Evolutionary conservation across 257 asterid species (phyloP).

Genomic region (Solanum ossicruentum): DNA sequence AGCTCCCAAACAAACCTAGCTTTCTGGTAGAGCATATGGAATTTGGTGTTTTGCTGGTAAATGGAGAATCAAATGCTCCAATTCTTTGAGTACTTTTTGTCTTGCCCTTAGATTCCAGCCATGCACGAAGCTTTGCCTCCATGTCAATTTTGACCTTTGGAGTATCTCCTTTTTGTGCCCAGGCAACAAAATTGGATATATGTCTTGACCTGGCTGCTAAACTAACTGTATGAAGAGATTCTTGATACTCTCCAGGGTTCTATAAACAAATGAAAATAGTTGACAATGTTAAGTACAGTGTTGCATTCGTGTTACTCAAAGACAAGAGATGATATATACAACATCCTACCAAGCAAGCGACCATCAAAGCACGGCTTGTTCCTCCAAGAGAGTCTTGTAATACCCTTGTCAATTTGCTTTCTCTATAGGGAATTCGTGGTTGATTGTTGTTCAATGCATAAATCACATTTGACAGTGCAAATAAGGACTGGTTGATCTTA

Average conservation of each 20-base stretch:
- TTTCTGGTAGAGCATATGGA: constrained; percentile 28
- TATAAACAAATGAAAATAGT: background rate
- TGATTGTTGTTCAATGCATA: constrained; percentile 59
- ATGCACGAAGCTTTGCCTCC: constrained; percentile 75
- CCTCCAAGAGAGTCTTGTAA: constrained; percentile 96
- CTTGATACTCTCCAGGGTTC: constrained; percentile 95
- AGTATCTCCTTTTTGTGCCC: constrained; percentile 33
- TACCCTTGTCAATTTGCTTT: constrained; percentile 86
- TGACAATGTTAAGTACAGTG: background rate
- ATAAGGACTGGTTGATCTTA: constrained; percentile 88
- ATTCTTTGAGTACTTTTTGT: constrained; percentile 39
- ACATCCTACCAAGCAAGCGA: constrained; percentile 70
- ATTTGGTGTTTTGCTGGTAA: constrained; percentile 41
- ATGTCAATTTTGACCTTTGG: constrained; percentile 55
- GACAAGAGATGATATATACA: background rate
- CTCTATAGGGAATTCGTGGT: constrained; percentile 70
- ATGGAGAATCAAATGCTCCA: constrained; percentile 30
- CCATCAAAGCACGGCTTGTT: constrained; percentile 73
- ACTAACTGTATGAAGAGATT: constrained; percentile 81
- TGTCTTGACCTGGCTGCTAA: constrained; percentile 91
- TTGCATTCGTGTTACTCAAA: background rate
- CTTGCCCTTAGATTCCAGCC: constrained; percentile 91
- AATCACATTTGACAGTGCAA: constrained; percentile 80
- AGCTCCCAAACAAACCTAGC: constrained; percentile 13
- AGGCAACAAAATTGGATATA: constrained; percentile 33